A percentile compares a stretch with the other conserved stretches of the same genome.
These are phyloP conservation scores for Euclidium syriacum DNA, from an alignment of 345 rosid species.

Conservation along the genomic window DNA sequence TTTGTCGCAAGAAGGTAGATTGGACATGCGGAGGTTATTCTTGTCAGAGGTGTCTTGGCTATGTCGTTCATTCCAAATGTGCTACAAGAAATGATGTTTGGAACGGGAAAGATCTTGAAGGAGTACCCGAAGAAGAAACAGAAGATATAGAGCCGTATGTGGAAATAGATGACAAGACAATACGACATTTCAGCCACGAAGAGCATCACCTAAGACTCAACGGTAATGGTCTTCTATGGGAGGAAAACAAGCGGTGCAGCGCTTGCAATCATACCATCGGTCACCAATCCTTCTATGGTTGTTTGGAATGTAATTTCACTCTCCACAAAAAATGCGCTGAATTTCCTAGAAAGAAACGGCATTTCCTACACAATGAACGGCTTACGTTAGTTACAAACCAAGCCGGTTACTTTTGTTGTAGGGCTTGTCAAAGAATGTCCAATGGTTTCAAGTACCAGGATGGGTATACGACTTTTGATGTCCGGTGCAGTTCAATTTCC, in stretches of 20 bases:
- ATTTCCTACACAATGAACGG: too few relatives aligned
- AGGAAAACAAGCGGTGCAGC: too few relatives aligned
- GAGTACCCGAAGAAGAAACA: neutral
- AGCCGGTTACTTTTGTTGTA: too few relatives aligned
- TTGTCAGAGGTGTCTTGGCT: neutral
- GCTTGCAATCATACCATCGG: too few relatives aligned
- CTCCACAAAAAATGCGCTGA: too few relatives aligned
- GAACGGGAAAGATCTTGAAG: neutral
- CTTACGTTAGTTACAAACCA: too few relatives aligned
- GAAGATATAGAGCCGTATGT: neutral
- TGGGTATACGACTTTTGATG: neutral
- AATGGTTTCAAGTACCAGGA: neutral
- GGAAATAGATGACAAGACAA: neutral
- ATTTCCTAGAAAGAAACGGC: too few relatives aligned
- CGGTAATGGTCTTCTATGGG: too few relatives aligned
- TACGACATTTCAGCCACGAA: neutral
- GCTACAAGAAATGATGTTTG: neutral
- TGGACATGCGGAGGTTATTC: neutral
- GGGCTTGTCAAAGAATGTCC: neutral
- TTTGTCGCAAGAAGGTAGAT: too few relatives aligned
- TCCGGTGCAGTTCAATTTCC: neutral
- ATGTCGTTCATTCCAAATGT: neutral
- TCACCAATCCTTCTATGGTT: neutral
- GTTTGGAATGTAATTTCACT: neutral
- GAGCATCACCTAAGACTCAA: too few relatives aligned